phyloP scores from a whole-genome alignment of 139 green algal genomes.

The Pleodorina starrii region DNA sequence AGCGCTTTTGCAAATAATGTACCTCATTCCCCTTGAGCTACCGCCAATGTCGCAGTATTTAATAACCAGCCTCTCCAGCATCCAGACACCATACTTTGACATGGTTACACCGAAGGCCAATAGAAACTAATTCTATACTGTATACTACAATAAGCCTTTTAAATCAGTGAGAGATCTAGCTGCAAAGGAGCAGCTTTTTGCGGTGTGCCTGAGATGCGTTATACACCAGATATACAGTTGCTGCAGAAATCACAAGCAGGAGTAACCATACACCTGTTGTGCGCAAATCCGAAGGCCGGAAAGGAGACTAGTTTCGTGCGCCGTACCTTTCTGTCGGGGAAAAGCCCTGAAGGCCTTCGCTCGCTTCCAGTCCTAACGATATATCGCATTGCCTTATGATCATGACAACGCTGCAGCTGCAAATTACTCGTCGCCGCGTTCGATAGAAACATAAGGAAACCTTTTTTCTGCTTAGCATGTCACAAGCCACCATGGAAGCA shows the following conservation, averaged over 20 bases:
- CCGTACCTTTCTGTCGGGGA: not conserved
- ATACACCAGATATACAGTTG: too few relatives aligned
- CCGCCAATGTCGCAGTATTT: slow-evolving; percentile 56
- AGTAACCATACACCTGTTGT: too few relatives aligned
- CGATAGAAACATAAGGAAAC: not conserved
- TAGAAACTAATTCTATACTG: too few relatives aligned
- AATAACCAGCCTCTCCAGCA: slow-evolving; percentile 55
- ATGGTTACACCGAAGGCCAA: too few relatives aligned
- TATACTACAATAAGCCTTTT: too few relatives aligned
- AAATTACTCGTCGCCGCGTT: too few relatives aligned
- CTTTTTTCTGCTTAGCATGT: too few relatives aligned
- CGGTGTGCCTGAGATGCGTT: not conserved
- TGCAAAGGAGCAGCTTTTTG: not conserved
- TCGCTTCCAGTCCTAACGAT: not conserved
- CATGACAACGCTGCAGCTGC: not conserved
- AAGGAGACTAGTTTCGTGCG: too few relatives aligned
- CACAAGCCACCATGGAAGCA: slow-evolving; percentile 10
- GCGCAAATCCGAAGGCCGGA: too few relatives aligned
- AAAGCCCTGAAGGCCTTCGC: not conserved
- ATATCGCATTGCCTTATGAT: not conserved
- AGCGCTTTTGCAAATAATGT: not conserved
- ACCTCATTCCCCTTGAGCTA: slow-evolving; percentile 59
- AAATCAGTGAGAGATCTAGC: not conserved
- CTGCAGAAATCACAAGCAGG: too few relatives aligned
- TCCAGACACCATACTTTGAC: slow-evolving; percentile 60